Evolutionary conservation across 2,329 filamentous ascomycete genomes (phyloP), one percentile per base, ranked within the genome.

Genomic region (Periconia digitata): DNA sequence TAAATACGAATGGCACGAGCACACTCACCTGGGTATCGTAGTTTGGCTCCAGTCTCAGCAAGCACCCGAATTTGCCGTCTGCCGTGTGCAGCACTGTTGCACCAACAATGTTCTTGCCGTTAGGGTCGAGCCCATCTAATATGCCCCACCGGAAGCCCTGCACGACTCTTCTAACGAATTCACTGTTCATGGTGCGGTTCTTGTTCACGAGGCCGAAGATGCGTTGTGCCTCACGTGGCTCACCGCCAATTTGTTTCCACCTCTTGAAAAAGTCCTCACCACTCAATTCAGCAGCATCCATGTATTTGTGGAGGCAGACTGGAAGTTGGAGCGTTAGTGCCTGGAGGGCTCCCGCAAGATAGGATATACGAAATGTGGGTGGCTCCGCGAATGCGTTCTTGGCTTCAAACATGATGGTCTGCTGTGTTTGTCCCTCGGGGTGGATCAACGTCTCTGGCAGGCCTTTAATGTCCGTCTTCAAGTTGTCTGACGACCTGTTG

Each of bases 221-320:
- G 40, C 82, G 82, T 70, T 99, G 94, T 0, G 89, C 86, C 72
- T 99, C 95, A 23, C 95, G 83, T 1, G 92, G 86, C 1, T 84
- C 84, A 5, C 89, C 90, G 12, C 94, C 94, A 61, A 99, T 97
- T 74, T 99, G 94, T 79, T 96, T 95, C 94, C 94, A 99, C 43
- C 95, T 82, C 79, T 95, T 96, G 82, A 99, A 99, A 74, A 97
- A 99, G 67, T 99, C 94, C 44, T 99, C 94, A 0, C 87, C 85
- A 6, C 83, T 83, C 34, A 99, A 78, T 47, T 94, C 87, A 0
- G 94, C 92, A 0, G 89, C 84, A 54, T 96, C 92, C 91, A 97
- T 96, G 67, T 96, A 99, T 70, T 96, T 96, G 73, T 97, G 92
- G 45, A 92, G 83, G 0, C 89, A 78, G 3, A 99, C 83, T 0